Evolutionary conservation across 75 land plant species (phyloP).

Genomic region (Adiantum capillusveneris): DNA sequence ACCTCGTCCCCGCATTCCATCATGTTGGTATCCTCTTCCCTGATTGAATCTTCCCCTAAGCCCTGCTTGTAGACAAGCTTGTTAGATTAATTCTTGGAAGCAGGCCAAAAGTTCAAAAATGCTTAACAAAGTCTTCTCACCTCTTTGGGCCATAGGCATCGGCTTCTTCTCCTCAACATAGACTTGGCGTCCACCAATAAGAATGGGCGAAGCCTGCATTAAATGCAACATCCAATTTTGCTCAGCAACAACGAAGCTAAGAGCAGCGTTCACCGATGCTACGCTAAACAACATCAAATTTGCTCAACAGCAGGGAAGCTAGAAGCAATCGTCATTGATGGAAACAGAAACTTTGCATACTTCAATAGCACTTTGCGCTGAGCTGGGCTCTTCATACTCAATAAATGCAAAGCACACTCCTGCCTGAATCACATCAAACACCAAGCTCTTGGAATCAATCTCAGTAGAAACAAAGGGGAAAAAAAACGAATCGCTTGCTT

Average conservation of each 20-base stretch:
- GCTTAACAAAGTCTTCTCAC: not conserved
- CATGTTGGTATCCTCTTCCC: conserved; percentile 13
- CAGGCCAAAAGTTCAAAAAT: not conserved
- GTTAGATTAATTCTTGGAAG: not conserved
- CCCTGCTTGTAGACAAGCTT: not conserved
- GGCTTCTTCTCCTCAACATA: conserved; percentile 75
- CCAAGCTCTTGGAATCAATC: not conserved
- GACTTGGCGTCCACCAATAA: conserved; percentile 53
- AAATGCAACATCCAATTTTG: not conserved
- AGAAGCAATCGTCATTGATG: not conserved
- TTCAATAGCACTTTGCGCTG: conserved; percentile 66
- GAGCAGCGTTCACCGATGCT: no score
- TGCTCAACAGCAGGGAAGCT: no score
- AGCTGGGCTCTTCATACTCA: conserved; percentile 53
- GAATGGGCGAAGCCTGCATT: conserved; percentile 72
- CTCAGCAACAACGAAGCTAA: no score
- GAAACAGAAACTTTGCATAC: conserved; percentile 19
- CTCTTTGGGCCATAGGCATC: not conserved
- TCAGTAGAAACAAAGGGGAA: not conserved
- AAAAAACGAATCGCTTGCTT: not conserved
- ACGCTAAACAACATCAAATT: no score
- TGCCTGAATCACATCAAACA: conserved; percentile 27
- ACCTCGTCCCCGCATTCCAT: conserved; percentile 22
- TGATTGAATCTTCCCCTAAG: conserved; percentile 6
- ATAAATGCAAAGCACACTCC: conserved; percentile 77